Percentiles rank a stretch among this genome's conserved stretches.
phyloP scores from a whole-genome alignment of 108 stramenopile genomes.

The Nitzschia inconspicua region DNA sequence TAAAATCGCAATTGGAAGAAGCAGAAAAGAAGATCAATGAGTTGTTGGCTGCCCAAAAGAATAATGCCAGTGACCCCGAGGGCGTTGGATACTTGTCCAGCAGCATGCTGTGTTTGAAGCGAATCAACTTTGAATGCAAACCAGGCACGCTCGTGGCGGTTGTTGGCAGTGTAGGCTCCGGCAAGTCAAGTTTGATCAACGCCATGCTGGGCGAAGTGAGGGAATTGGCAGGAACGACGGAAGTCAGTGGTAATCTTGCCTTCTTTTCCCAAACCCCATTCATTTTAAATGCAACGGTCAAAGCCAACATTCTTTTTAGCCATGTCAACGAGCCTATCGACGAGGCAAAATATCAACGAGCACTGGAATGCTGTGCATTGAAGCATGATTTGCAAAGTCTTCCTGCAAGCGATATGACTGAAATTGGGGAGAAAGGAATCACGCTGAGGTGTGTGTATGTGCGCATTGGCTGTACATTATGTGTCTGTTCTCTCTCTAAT shows the following conservation, averaged over 20 bases:
- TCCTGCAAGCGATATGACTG: slow-evolving; percentile 78
- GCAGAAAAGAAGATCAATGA: slow-evolving; percentile 54
- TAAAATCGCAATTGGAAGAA: slow-evolving; percentile 65
- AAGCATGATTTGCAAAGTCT: slow-evolving; percentile 73
- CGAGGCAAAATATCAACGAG: slow-evolving; percentile 72
- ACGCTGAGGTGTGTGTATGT: slow-evolving; percentile 43
- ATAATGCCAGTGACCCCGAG: slow-evolving; percentile 1
- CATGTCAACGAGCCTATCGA: slow-evolving; percentile 72
- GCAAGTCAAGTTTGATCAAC: slow-evolving; percentile 90
- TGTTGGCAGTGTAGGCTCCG: slow-evolving; percentile 88
- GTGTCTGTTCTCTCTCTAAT: neutral
- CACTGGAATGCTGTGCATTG: slow-evolving; percentile 78
- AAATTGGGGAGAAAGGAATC: slow-evolving; percentile 90
- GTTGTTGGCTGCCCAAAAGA: slow-evolving; percentile 11
- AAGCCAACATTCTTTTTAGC: slow-evolving; percentile 96
- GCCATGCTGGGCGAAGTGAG: slow-evolving; percentile 87
- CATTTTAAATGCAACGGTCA: slow-evolving; percentile 92
- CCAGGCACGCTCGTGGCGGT: slow-evolving; percentile 84
- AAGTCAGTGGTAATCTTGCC: slow-evolving; percentile 55
- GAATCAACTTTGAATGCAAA: slow-evolving; percentile 53
- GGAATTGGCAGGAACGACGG: slow-evolving; percentile 48
- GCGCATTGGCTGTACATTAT: neutral
- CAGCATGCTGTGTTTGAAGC: slow-evolving; percentile 50
- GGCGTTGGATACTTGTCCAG: slow-evolving; percentile 13
- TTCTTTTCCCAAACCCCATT: slow-evolving; percentile 89